phyloP scores from a whole-genome alignment of 805 yeast species.

The Zygosaccharomyces pseudorouxii region DNA sequence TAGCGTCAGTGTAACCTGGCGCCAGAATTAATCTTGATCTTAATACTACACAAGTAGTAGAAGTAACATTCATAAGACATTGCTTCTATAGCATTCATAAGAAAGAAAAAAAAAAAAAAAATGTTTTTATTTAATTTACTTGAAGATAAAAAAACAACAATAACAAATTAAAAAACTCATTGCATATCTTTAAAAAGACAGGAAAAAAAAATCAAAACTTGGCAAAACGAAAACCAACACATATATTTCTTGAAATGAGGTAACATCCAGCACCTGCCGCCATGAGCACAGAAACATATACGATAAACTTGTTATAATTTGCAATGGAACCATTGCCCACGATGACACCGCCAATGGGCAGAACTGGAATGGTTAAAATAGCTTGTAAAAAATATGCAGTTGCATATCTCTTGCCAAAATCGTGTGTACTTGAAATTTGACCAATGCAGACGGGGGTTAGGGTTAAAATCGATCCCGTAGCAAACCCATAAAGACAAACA shows the following conservation, averaged over 20 bases:
- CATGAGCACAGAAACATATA: slow-evolving; percentile 42
- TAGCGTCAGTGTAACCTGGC: neutral
- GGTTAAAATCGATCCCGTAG: slow-evolving; percentile 52
- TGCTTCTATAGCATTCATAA: neutral
- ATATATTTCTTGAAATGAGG: too few species aligned
- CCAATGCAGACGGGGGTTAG: slow-evolving; percentile 58
- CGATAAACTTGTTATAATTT: slow-evolving; percentile 42
- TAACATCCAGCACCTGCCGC: slow-evolving; percentile 29
- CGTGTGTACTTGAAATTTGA: slow-evolving; percentile 50
- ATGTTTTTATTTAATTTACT: neutral
- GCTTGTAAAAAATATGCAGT: slow-evolving; percentile 57
- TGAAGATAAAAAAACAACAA: neutral
- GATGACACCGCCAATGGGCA: slow-evolving; percentile 49
- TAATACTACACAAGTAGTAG: too few species aligned
- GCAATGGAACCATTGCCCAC: slow-evolving; percentile 35
- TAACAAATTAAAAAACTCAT: neutral
- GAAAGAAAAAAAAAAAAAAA: neutral
- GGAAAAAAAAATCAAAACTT: too few species aligned
- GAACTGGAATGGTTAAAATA: slow-evolving; percentile 42
- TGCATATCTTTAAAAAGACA: neutral
- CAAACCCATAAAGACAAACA: slow-evolving; percentile 49
- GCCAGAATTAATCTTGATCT: neutral
- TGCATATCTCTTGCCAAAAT: slow-evolving; percentile 53
- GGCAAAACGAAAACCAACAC: too few species aligned
- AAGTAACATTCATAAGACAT: too few species aligned